Evolutionary conservation across 352 stramenopile species (phyloP).

Genomic region (Globisporangium polare): DNA sequence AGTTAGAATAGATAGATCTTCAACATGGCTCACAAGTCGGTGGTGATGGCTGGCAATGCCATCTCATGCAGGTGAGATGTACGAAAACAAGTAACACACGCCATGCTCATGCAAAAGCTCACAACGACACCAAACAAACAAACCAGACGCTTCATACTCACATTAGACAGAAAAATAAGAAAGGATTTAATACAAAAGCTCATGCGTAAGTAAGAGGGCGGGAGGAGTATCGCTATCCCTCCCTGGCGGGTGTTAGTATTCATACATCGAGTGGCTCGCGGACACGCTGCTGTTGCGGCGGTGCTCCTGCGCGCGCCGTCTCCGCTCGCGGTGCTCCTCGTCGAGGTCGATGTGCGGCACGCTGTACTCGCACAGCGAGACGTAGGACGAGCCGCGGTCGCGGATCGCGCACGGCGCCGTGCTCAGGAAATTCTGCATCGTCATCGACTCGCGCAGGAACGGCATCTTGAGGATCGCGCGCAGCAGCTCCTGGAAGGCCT

Average conservation of each 20-base stretch:
- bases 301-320: slow-evolving; percentile 63
- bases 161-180: slow-evolving; percentile 2
- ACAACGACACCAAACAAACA: not conserved
- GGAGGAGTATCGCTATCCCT: not conserved
- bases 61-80: not conserved
- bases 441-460: slow-evolving; percentile 32
- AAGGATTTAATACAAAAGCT: slow-evolving; percentile 2
- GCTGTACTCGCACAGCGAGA: slow-evolving; percentile 74
- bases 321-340: slow-evolving; percentile 68
- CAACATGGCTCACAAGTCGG: too few species aligned
- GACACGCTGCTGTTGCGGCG: slow-evolving; percentile 73
- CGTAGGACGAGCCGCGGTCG: slow-evolving; percentile 74
- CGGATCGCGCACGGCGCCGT: slow-evolving; percentile 47
- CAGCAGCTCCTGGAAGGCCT: slow-evolving; percentile 73
- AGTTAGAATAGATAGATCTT: too few species aligned
- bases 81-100: not conserved
- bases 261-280: slow-evolving; percentile 19
- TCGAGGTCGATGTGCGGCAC: slow-evolving; percentile 62
- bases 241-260: slow-evolving; percentile 11
- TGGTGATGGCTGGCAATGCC: too few species aligned
- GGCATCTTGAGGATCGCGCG: slow-evolving; percentile 31
- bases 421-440: slow-evolving; percentile 53
- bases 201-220: not conserved
- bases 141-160: not conserved
- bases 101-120: too few species aligned